phyloP scores from a whole-genome alignment of 345 rosid species.

The Abelmoschus esculentus region DNA sequence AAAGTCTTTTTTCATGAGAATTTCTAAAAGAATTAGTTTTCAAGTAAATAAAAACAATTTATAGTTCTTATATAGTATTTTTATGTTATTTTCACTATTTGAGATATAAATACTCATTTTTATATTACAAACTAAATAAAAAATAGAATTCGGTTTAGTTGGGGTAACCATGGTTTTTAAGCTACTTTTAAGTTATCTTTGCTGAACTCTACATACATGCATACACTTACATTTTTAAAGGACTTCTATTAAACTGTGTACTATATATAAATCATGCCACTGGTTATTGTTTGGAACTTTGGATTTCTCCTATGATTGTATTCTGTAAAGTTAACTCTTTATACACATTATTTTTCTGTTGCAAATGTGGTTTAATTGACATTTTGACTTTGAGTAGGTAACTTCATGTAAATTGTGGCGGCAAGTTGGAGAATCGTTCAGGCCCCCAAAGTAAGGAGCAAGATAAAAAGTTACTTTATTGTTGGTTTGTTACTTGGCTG shows the following conservation, averaged over 20 bases:
- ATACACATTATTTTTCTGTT: background rate
- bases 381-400: conserved; percentile 32
- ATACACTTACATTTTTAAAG: background rate
- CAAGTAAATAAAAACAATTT: no score
- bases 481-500: background rate
- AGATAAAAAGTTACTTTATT: background rate
- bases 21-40: no score
- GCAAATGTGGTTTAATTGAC: background rate
- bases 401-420: conserved; percentile 69
- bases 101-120: no score
- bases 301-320: background rate
- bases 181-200: no score
- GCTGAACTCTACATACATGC: background rate
- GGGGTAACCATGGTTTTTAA: no score
- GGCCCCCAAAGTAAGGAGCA: conserved; percentile 64
- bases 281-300: background rate
- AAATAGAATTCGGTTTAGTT: no score
- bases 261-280: background rate
- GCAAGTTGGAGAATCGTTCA: conserved; percentile 78
- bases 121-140: no score
- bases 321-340: background rate
- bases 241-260: background rate
- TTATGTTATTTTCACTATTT: no score
- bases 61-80: no score
- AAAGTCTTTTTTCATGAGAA: no score